Evolutionary conservation across 106 monocot genomes (phyloP), one percentile per base, ranked within the genome.

Genomic region (Apostasia ramifera): DNA sequence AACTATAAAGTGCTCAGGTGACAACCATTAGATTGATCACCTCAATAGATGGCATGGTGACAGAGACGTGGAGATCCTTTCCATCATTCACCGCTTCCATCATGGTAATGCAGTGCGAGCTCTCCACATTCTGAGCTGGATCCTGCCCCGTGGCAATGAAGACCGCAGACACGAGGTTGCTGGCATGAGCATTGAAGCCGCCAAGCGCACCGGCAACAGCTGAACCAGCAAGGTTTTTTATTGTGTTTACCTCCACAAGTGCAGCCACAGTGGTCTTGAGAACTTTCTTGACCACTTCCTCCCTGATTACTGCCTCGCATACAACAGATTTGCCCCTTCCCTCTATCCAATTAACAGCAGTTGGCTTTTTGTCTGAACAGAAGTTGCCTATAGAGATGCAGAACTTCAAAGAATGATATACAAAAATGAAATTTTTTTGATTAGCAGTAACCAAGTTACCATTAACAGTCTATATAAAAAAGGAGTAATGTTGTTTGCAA

Each of bases 91-190:
- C 61, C 38, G 94, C 85, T 73, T 95, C 94, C 79, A 95, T 62
- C 94, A 95, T 91, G 48, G 94, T 95, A 48, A 95, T 88, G 76
- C 95, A 95, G 63, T 95, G 91, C 13, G 95, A 95, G 55, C 95
- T 95, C 84, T 95, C 95, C 26, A 95, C 80, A 74, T 95, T 95
- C 73, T 95, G 94, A 26, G 94, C 94, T 14, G 94, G 94, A 70
- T 95, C 94, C 77, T 95, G 95, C 2, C 95, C 95, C 2, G 95
- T 95, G 47, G 95, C 91, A 56, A 89, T 89, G 74, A 78, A 93
- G 38, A 89, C 57, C 6, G 93, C 89, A 39, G 84, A 74, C 1
- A 93, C 93, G 39, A 93, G 84, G 71, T 93, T 93, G 84, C 89
- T 86, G 10, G 93, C 93, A 72, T 89, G 93, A 42, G 93, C 93